Evolutionary conservation across 164 flowering plant species (phyloP), one percentile per base, ranked within the genome.

Genomic region (Piper betle): DNA sequence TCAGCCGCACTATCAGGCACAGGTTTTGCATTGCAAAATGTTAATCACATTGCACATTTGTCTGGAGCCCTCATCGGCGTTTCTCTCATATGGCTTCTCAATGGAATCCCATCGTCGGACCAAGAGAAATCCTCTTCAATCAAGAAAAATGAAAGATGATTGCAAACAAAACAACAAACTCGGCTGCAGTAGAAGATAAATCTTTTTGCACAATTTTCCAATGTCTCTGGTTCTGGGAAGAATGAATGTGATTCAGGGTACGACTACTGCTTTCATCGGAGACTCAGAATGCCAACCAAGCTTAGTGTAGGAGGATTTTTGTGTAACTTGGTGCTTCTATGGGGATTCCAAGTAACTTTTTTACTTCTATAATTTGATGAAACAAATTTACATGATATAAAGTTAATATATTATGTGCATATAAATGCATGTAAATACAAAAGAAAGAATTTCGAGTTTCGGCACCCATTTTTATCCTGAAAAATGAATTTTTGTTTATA

Each of bases 1-100:
- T 92, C 98, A 43, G 75, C 91, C 1, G 87, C 84, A 57, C 42
- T 92, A 68, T 69, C 91, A 6, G 78, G 83, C 40, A 39, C 72
- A 53, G 33, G 81, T 60, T 59, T 65, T 50, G 59, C 78, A 9
- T 19, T 88, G 72, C 87, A 82, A 70, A 80, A 71, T 69, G 77
- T 93, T 58, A 93, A 89, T 73, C 98, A 93, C 75, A 82, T 93
- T 67, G 96, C 98, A 37, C 96, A 89, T 78, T 83, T 93, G 37
- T 89, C 98, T n/a, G 97, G 98, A 46, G 98, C 98, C 68, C 78
- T 89, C 56, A 65, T 89, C 61, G 97, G 98, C 42, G 98, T 78
- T 2, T 67, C 76, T 65, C 72, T 93, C 18, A 85, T 93, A 62
- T 89, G 94, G 96, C 83, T 89, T 57, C 69, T 93, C 52, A 86